Base-by-base conservation (phyloP, 2,329 filamentous ascomycete genomes). In the Sphaceloma murrayae region DNA sequence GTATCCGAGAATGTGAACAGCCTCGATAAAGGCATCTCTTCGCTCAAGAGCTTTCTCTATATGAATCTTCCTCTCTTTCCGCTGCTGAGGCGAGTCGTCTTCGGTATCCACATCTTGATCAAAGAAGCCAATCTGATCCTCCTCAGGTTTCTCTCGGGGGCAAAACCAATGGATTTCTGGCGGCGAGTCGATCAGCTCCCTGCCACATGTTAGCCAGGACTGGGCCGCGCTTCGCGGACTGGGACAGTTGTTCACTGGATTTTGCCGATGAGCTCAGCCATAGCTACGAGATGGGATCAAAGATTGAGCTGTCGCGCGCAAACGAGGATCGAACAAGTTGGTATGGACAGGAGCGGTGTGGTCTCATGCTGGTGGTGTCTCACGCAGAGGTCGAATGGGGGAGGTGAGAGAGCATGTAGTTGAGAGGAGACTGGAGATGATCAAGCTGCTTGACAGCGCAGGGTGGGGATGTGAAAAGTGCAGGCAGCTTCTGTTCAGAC, bases 91-190 rank as follows among this genome's bases (percentile, higher is more conserved):
- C 13, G 52, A 47, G 49, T 64, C 62, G 16, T 40, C 30, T 9
- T 64, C 62, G 5, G 38, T 57, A 32, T 57, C 55, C 21, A 65
- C 48, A 47, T 72, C 68, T 56, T 71, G 68, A 46, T 67, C 65
- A 51, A 61, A 69, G 53, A 64, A 69, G 33, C 59, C 48, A 14
- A 53, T 51, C 10, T 49, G 48, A 21, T 60, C 54, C 30, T 64
- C 61, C 9, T 62, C 59, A 7, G 46, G 44, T 30, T 56, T 53
- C 14, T 52, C 27, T 44, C 68, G 63, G 11, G 69, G 68, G 51
- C 69, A 72, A 53, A 72, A 71, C 48, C 69, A 66, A 54, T 72
- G 69, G 27, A 63, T 50, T 3, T 63, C 59, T 29, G 56, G 54
- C 32, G 62, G 57, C 6, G 67, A 55, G 48, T 51, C 58, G 53